A percentile compares a stretch with the other conserved stretches of the same genome.
phyloP scores from a whole-genome alignment of 345 rosid genomes.

The Cardiospermum halicacabum region DNA sequence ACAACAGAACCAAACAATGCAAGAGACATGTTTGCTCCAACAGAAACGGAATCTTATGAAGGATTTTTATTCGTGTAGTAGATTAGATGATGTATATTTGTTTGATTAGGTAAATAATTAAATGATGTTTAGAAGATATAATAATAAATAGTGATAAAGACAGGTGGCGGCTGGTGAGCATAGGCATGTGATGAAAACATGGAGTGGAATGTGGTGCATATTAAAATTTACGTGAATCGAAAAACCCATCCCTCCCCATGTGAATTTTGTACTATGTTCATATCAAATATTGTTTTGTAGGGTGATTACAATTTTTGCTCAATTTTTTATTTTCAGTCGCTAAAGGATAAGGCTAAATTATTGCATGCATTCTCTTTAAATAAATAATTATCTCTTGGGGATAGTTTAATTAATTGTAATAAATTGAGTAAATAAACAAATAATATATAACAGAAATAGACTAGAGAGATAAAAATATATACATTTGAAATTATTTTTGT shows the following conservation, averaged over 20 bases:
- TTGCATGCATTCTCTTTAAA: too few relatives aligned
- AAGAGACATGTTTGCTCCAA: not conserved
- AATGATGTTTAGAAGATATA: not conserved
- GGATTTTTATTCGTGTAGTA: not conserved
- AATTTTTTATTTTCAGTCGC: too few relatives aligned
- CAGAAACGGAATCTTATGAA: not conserved
- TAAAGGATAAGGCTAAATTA: too few relatives aligned
- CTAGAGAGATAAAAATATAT: too few relatives aligned
- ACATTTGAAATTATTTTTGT: too few relatives aligned
- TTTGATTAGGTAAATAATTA: not conserved
- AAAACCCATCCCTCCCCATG: slow-evolving; percentile 27
- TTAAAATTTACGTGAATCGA: slow-evolving; percentile 16
- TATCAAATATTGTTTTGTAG: not conserved
- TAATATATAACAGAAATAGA: too few relatives aligned
- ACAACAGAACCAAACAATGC: not conserved
- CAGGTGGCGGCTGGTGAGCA: slow-evolving; percentile 16
- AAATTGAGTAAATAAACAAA: too few relatives aligned
- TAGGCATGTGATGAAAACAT: slow-evolving; percentile 36
- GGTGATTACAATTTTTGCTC: not conserved
- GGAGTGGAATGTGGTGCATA: slow-evolving; percentile 14
- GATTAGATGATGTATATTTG: not conserved
- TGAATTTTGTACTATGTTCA: slow-evolving; percentile 5
- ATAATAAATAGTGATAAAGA: slow-evolving; percentile 4
- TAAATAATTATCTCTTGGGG: too few relatives aligned
- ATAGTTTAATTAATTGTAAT: too few relatives aligned